Percentiles rank a stretch among this genome's conserved stretches.
phyloP scores from a whole-genome alignment of 2,329 filamentous ascomycete genomes.

The Aspergillus versicolor region DNA sequence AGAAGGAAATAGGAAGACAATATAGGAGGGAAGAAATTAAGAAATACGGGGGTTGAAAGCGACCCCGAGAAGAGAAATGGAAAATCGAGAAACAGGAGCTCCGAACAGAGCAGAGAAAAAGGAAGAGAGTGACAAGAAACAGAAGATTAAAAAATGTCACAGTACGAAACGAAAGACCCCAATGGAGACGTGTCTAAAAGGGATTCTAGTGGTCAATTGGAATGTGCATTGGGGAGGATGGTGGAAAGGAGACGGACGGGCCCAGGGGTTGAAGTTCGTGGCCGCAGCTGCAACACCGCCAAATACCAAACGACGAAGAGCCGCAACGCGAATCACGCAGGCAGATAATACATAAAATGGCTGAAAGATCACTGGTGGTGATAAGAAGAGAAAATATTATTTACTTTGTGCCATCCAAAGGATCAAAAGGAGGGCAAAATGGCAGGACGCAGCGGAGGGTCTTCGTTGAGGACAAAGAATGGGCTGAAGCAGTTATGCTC shows the following conservation, averaged over 20 bases:
- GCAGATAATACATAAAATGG: not conserved
- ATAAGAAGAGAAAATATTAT: conserved; percentile 11
- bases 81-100: conserved; percentile 14
- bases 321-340: conserved; percentile 3
- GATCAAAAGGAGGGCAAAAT: conserved; percentile 2
- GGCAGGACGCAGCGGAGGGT: conserved; percentile 11
- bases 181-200: conserved; percentile 33
- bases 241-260: conserved; percentile 22
- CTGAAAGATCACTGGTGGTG: not conserved
- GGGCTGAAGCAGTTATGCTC: conserved; percentile 11
- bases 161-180: conserved; percentile 22
- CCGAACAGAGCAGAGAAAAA: conserved; percentile 16
- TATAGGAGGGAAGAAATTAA: conserved; percentile 11
- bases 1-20: conserved; percentile 12
- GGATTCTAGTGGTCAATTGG: conserved; percentile 29
- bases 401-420: not conserved
- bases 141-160: conserved; percentile 21
- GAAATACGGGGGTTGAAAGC: conserved; percentile 14
- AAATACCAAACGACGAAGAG: conserved; percentile 5
- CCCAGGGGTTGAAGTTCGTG: conserved; percentile 12
- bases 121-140: conserved; percentile 18
- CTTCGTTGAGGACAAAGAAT: conserved; percentile 18
- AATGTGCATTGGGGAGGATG: conserved; percentile 31
- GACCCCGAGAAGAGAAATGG: conserved; percentile 19
- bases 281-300: conserved; percentile 7